phyloP scores from a whole-genome alignment of 177 flowering plant species.

The Vitis hybrid region DNA sequence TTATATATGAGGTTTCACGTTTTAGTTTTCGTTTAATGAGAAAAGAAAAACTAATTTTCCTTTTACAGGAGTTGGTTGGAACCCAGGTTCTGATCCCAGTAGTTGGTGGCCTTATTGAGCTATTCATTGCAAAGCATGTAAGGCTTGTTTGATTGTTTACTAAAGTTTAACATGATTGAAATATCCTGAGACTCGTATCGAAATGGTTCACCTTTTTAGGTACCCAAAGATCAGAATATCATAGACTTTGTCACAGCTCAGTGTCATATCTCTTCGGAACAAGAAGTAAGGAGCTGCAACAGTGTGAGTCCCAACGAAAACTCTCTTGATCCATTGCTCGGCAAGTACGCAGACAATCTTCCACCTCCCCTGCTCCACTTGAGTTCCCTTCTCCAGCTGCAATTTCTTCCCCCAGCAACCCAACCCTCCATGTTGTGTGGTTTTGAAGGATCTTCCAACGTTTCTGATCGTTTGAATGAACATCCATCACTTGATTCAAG shows the following conservation, averaged over 20 bases:
- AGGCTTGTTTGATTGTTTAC: slow-evolving; percentile 5
- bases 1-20: no score
- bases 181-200: not conserved
- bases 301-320: slow-evolving; percentile 10
- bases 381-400: slow-evolving; percentile 7
- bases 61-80: slow-evolving; percentile 36
- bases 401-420: slow-evolving; percentile 13
- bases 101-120: slow-evolving; percentile 52
- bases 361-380: slow-evolving; percentile 1
- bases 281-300: slow-evolving; percentile 16
- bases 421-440: slow-evolving; percentile 10
- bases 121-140: slow-evolving; percentile 47
- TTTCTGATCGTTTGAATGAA: slow-evolving; percentile 35
- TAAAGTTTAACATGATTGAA: not conserved
- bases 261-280: slow-evolving; percentile 20
- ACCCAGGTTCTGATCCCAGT: slow-evolving; percentile 61
- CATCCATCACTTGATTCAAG: slow-evolving; percentile 17
- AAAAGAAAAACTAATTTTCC: not conserved
- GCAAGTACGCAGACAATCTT: slow-evolving; percentile 8
- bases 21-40: not conserved
- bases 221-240: slow-evolving; percentile 33
- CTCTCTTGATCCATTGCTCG: slow-evolving; percentile 1
- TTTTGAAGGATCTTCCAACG: slow-evolving; percentile 41
- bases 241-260: slow-evolving; percentile 30
- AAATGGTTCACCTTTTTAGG: slow-evolving; percentile 27